Evolutionary conservation across 331 rosid species (phyloP).

Genomic region (Telfairia occidentalis): DNA sequence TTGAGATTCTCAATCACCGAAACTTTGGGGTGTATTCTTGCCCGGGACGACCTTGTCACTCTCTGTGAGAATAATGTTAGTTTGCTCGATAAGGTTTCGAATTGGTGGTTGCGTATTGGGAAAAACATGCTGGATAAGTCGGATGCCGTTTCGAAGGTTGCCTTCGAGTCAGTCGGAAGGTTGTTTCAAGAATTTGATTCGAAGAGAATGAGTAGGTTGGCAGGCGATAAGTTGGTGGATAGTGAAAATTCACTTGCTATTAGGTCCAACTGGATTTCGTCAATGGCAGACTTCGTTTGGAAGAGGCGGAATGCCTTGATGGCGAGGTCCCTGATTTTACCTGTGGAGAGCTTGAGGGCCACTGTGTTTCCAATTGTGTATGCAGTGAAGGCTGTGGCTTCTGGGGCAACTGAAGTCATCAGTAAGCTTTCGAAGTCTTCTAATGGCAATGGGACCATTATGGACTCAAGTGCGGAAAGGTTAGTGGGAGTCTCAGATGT

Average conservation of each 20-base stretch:
- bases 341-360: constrained; percentile 78
- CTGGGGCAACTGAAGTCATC: constrained; percentile 71
- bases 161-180: constrained; percentile 86
- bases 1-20: constrained; percentile 81
- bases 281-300: constrained; percentile 95
- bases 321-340: constrained; percentile 79
- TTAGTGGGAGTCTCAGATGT: constrained; percentile 89
- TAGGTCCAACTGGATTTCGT: constrained; percentile 90
- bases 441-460: constrained; percentile 12
- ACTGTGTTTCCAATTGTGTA: constrained; percentile 84
- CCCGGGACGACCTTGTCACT: constrained; percentile 89
- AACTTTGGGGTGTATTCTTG: constrained; percentile 86
- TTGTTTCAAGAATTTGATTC: constrained; percentile 85
- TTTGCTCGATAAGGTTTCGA: constrained; percentile 68
- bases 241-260: constrained; percentile 89
- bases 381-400: constrained; percentile 85
- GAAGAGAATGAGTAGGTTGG: constrained; percentile 82
- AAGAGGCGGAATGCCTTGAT: constrained; percentile 72
- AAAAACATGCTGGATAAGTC: constrained; percentile 80
- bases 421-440: constrained; percentile 77
- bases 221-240: constrained; percentile 85
- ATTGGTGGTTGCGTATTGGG: constrained; percentile 83
- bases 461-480: constrained; percentile 69
- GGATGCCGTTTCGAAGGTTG: constrained; percentile 77
- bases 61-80: constrained; percentile 85